Evolutionary conservation across 1,139 yeast genomes (phyloP).

Genomic region (Nakaseomyces kungkrabaensis): DNA sequence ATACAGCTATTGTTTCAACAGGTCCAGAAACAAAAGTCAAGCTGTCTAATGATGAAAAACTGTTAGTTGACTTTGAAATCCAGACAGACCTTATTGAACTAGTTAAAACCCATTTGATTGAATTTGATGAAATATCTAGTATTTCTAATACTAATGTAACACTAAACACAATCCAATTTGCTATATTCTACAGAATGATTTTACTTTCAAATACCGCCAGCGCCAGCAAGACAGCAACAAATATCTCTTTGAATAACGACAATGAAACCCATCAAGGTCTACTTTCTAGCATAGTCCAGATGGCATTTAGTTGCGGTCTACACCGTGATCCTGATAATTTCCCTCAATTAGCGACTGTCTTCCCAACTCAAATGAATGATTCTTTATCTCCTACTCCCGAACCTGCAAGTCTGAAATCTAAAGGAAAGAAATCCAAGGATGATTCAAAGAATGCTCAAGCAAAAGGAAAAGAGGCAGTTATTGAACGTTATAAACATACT

Average conservation of each 20-base stretch:
- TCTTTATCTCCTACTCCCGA: constrained; percentile 5
- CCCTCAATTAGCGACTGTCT: constrained; percentile 26
- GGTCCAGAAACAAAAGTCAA: constrained; percentile 25
- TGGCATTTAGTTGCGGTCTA: constrained; percentile 45
- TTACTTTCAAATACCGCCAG: constrained; percentile 36
- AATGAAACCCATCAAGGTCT: constrained; percentile 38
- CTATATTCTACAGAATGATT: constrained; percentile 40
- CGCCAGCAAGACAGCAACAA: constrained; percentile 10
- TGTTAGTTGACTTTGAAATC: constrained; percentile 21
- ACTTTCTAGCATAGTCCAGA: constrained; percentile 38
- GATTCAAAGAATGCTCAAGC: constrained; percentile 7
- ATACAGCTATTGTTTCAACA: constrained; percentile 26
- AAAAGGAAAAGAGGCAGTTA: constrained; percentile 22
- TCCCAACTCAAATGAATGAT: constrained; percentile 10
- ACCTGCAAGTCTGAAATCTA: not conserved
- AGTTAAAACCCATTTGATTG: constrained; percentile 23
- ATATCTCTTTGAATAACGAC: constrained; percentile 31
- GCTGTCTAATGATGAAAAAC: constrained; percentile 18
- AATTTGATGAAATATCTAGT: constrained; percentile 28
- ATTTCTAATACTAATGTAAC: constrained; percentile 28
- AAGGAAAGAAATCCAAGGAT: constrained; percentile 2
- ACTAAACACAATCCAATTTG: constrained; percentile 39
- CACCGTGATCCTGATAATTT: constrained; percentile 46
- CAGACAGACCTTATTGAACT: constrained; percentile 21
- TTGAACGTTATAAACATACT: constrained; percentile 28